Percentiles rank a stretch among this genome's conserved stretches.
Evolutionary conservation across 2,329 filamentous ascomycete genomes (phyloP).

Genomic region (Sporothrix brunneoviolacea): DNA sequence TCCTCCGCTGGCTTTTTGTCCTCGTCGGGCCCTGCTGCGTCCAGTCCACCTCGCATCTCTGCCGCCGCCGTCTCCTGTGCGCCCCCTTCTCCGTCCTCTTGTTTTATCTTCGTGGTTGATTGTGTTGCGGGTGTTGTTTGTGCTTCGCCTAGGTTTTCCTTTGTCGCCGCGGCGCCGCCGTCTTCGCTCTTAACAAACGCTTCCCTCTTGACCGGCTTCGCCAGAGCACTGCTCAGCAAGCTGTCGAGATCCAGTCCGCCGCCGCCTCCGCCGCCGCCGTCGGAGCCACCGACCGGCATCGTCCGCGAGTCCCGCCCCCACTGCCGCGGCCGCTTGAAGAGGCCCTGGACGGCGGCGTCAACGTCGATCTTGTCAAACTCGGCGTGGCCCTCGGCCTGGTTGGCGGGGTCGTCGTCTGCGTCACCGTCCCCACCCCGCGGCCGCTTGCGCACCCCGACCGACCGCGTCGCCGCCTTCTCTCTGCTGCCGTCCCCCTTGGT

Average conservation of each 20-base stretch:
- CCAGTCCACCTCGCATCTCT: too few species aligned
- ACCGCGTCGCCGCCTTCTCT: not conserved
- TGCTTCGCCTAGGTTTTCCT: not conserved
- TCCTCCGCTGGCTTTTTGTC: not conserved
- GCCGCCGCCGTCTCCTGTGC: not conserved
- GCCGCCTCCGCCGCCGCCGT: conserved; percentile 20
- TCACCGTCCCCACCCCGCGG: conserved; percentile 9
- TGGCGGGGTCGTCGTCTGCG: conserved; percentile 34
- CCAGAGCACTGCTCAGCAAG: conserved; percentile 39
- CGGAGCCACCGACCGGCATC: conserved; percentile 29
- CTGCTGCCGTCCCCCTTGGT: conserved; percentile 28
- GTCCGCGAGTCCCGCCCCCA: conserved; percentile 50
- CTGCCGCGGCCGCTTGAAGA: conserved; percentile 52
- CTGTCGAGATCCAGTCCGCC: conserved; percentile 56
- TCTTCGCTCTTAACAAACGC: conserved; percentile 25
- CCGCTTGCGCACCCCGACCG: conserved; percentile 17
- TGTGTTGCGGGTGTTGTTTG: not conserved
- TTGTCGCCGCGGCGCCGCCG: too few species aligned
- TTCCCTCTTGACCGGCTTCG: conserved; percentile 24
- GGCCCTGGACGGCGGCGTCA: conserved; percentile 48
- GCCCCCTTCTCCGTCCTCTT: not conserved
- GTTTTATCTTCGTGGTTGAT: not conserved
- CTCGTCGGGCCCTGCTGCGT: not conserved
- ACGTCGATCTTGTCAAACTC: conserved; percentile 52
- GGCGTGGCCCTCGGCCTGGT: conserved; percentile 52